Percentiles rank a stretch among this genome's conserved stretches.
Evolutionary conservation across 2,329 filamentous ascomycete species (phyloP).

Genomic region (Diplocarpon rosae): DNA sequence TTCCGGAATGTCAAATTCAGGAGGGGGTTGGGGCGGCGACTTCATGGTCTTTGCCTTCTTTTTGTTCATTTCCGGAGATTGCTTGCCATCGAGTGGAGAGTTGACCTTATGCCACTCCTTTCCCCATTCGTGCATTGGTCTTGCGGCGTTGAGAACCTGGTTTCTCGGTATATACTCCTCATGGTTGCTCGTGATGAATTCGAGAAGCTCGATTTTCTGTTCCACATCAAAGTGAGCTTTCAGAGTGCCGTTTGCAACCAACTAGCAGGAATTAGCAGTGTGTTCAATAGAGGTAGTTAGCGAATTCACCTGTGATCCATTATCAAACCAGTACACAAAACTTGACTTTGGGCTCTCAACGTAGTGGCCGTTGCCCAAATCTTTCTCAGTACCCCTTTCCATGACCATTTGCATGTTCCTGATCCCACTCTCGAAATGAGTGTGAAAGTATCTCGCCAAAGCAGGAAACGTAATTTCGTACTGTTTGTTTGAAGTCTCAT

Average conservation of each 20-base stretch:
- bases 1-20: slow-evolving; percentile 49
- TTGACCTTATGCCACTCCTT: slow-evolving; percentile 56
- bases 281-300: not conserved
- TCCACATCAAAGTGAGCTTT: slow-evolving; percentile 69
- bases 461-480: slow-evolving; percentile 79
- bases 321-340: slow-evolving; percentile 82
- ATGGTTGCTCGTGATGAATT: slow-evolving; percentile 65
- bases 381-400: slow-evolving; percentile 51
- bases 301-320: slow-evolving; percentile 62
- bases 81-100: slow-evolving; percentile 39
- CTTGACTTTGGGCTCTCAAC: slow-evolving; percentile 69
- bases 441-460: slow-evolving; percentile 79
- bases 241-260: slow-evolving; percentile 67
- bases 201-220: slow-evolving; percentile 74
- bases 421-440: slow-evolving; percentile 79
- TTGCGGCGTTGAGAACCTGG: slow-evolving; percentile 48
- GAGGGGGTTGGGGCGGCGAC: slow-evolving; percentile 46
- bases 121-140: slow-evolving; percentile 51
- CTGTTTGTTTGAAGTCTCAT: slow-evolving; percentile 56
- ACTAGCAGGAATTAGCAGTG: slow-evolving; percentile 35
- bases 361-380: slow-evolving; percentile 53
- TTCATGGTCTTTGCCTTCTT: slow-evolving; percentile 51
- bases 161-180: slow-evolving; percentile 75
- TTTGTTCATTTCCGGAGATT: slow-evolving; percentile 57
- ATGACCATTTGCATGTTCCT: slow-evolving; percentile 77